These are phyloP conservation scores for Chalaropsis ovoidea DNA, from an alignment of 2,329 filamentous ascomycete genomes.

Conservation along the genomic window DNA sequence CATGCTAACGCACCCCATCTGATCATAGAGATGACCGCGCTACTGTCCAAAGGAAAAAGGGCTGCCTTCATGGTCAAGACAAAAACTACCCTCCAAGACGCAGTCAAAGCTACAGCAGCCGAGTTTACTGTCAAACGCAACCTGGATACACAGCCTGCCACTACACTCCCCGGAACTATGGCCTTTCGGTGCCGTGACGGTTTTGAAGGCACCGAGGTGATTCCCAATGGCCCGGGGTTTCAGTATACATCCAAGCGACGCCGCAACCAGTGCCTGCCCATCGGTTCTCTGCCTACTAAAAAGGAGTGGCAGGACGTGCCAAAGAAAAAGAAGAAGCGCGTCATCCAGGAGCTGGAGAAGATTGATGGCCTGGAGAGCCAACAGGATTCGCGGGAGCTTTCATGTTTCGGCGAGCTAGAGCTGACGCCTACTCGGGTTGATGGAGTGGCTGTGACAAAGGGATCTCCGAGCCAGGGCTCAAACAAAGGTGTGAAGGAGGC, in stretches of 20 bases:
- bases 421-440: not conserved
- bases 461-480: not conserved
- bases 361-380: constrained; percentile 4
- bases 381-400: not conserved
- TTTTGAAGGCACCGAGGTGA: constrained; percentile 22
- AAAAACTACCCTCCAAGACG: constrained; percentile 5
- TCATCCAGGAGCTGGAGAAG: not conserved
- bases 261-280: constrained; percentile 6
- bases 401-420: constrained; percentile 23
- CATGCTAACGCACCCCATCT: not conserved
- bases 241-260: constrained; percentile 22
- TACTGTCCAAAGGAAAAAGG: not conserved
- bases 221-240: constrained; percentile 22
- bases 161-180: not conserved
- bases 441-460: not conserved
- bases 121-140: not conserved
- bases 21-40: not conserved
- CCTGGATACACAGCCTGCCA: not conserved
- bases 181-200: constrained; percentile 20
- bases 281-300: constrained; percentile 19
- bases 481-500: not conserved
- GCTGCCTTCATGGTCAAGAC: constrained; percentile 3
- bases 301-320: constrained; percentile 5
- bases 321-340: constrained; percentile 8
- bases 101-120: constrained; percentile 2